Base-by-base conservation (phyloP, 2,329 filamentous ascomycete species). In the Bipolaris zeicola region DNA sequence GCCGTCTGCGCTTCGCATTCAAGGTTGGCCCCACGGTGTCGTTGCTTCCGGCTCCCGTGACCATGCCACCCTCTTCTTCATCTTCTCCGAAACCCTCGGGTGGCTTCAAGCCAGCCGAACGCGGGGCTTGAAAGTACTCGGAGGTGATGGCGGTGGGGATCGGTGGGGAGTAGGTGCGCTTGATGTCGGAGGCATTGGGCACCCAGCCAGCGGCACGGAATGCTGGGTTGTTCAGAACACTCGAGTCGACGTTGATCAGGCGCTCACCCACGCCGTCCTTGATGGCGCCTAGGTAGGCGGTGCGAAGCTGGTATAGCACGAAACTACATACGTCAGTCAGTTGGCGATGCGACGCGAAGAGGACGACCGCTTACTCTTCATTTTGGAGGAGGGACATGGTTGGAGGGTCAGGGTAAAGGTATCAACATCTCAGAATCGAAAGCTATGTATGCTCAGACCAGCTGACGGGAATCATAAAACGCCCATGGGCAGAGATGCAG, bases 171-270 rank as follows among this genome's bases (percentile, higher is more conserved):
- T 96, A 90, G 44, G 89, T 93, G 66, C 91, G 87, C 76, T 93
- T 93, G 74, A 90, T 87, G 62, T 92, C 87, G 16, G 88, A 84
- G 8, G 88, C 85, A 69, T 90, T 90, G 46, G 88, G 81, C 41
- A 86, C 85, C 91, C 91, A 95, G 63, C 91, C 91, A 58, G 90
- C 89, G 47, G 89, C 87, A 76, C 92, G 92, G 80, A 94, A 95
- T 28, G 90, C 87, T 2, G 88, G 86, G 26, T 90, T 90, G 72
- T 92, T 93, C 61, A 95, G 81, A 69, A 93, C 89, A 62, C 83
- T 83, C 70, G 92, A 87, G 76, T 94, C 91, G 59, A 96, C 84
- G 37, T 87, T 91, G 72, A 96, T 91, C 38, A 95, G 83, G 18
- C 91, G 88, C 75, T 96, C 91, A 63, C 91, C 91, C 6, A 95